phyloP scores from a whole-genome alignment of 2,329 filamentous ascomycete genomes.

The Neonectria hederae region DNA sequence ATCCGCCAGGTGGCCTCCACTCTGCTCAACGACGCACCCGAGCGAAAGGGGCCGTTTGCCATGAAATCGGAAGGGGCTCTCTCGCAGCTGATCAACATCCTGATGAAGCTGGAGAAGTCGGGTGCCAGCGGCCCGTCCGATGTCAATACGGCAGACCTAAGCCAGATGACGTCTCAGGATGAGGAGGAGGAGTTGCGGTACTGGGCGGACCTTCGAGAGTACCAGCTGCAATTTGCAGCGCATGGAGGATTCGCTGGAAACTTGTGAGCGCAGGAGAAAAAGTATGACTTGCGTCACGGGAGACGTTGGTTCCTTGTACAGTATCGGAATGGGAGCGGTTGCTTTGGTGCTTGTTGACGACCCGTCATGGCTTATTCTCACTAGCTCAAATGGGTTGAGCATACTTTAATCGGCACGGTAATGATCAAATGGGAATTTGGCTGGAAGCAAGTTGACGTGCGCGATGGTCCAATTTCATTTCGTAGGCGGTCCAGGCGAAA shows the following conservation, averaged over 20 bases:
- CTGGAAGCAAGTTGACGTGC: conserved; percentile 18
- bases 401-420: conserved; percentile 4
- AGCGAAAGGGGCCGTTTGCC: conserved; percentile 61
- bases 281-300: background rate
- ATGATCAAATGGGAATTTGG: conserved; percentile 35
- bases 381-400: conserved; percentile 10
- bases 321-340: conserved; percentile 4
- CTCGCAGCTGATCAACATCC: conserved; percentile 75
- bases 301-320: conserved; percentile 12
- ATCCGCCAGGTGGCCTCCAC: conserved; percentile 86
- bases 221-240: conserved; percentile 77
- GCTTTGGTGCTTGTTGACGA: background rate
- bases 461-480: conserved; percentile 23
- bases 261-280: conserved; percentile 27
- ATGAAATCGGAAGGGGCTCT: conserved; percentile 75
- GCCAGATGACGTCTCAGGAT: conserved; percentile 61
- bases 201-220: conserved; percentile 83
- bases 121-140: conserved; percentile 50
- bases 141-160: conserved; percentile 44
- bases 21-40: conserved; percentile 68
- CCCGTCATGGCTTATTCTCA: too few relatives aligned
- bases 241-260: conserved; percentile 63
- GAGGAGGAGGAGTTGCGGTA: conserved; percentile 80
- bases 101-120: conserved; percentile 77
- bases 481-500: conserved; percentile 31